Evolutionary conservation across 108 stramenopile genomes (phyloP).

Genomic region (Schizochytrium sp.): DNA sequence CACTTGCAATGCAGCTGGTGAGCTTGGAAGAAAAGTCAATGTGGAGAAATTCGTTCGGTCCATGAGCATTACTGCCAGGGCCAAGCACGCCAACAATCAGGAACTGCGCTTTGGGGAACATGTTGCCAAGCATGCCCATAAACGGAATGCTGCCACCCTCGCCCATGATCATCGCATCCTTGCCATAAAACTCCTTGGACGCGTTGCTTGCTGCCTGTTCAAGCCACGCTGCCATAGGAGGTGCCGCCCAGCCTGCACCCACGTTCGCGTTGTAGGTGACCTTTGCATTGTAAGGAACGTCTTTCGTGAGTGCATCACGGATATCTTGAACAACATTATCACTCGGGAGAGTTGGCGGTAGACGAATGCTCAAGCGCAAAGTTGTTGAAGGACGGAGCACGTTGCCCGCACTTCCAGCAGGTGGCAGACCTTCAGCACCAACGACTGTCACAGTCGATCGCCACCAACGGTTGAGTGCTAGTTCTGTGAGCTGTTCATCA

Average conservation of each 20-base stretch:
- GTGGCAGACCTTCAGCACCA: conserved; percentile 36
- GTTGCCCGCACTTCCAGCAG: conserved; percentile 50
- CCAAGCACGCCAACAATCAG: conserved; percentile 35
- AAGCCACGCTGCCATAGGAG: conserved; percentile 47
- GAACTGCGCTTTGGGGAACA: conserved; percentile 47
- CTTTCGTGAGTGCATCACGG: neutral
- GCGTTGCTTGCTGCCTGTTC: conserved; percentile 39
- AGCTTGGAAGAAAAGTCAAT: conserved; percentile 53
- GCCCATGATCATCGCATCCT: conserved; percentile 59
- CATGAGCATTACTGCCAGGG: conserved; percentile 46
- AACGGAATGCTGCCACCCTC: conserved; percentile 58
- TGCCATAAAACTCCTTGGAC: conserved; percentile 52
- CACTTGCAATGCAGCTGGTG: conserved; percentile 50
- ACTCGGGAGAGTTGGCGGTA: conserved; percentile 32
- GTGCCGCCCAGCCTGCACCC: conserved; percentile 41
- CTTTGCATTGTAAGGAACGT: conserved; percentile 52
- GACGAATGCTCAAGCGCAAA: neutral
- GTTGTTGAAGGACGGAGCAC: conserved; percentile 36
- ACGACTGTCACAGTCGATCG: conserved; percentile 11
- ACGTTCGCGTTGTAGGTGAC: conserved; percentile 38
- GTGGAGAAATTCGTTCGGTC: conserved; percentile 58
- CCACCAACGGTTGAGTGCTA: conserved; percentile 56
- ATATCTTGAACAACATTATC: neutral
- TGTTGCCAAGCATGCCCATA: conserved; percentile 57
- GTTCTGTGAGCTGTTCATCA: conserved; percentile 50